These are phyloP conservation scores for Cyclostephanos tholiformis DNA, from an alignment of 108 stramenopile genomes.

Conservation along the genomic window DNA sequence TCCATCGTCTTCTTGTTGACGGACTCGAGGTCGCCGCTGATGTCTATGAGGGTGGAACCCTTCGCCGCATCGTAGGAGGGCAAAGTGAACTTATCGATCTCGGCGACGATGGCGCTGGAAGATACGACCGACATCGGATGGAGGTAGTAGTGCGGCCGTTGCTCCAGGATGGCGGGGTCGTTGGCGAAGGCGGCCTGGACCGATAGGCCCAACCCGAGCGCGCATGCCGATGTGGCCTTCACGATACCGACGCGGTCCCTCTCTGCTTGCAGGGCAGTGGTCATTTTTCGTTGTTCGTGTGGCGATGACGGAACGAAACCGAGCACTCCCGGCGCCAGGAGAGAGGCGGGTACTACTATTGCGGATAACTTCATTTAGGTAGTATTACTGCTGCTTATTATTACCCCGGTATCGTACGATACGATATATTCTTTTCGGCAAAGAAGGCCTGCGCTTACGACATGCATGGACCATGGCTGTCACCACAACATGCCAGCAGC, in stretches of 20 bases:
- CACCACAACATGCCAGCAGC: no score
- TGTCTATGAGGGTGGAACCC: slow-evolving; percentile 35
- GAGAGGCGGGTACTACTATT: not conserved
- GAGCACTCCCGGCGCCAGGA: not conserved
- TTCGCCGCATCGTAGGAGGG: slow-evolving; percentile 52
- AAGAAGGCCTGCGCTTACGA: no score
- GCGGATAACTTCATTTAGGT: slow-evolving; percentile 16
- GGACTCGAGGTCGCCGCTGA: slow-evolving; percentile 33
- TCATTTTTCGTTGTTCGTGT: not conserved
- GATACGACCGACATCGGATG: slow-evolving; percentile 17
- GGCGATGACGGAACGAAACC: slow-evolving; percentile 9
- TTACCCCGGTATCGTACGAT: not conserved
- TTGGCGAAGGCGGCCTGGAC: slow-evolving; percentile 21
- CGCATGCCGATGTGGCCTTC: slow-evolving; percentile 1
- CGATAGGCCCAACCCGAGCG: slow-evolving; percentile 33
- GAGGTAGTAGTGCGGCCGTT: not conserved
- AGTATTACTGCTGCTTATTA: no score
- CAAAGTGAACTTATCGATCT: slow-evolving; percentile 43
- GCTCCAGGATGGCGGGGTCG: not conserved
- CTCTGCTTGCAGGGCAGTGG: not conserved
- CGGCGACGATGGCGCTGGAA: slow-evolving; percentile 18
- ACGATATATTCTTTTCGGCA: no score
- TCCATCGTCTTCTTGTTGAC: slow-evolving; percentile 45
- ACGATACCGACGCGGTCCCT: not conserved
- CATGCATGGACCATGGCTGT: no score